Percentiles rank a stretch among this genome's conserved stretches.
Evolutionary conservation across 371 early-diverging fungal genomes (phyloP).

Genomic region (Mortierella sp.): DNA sequence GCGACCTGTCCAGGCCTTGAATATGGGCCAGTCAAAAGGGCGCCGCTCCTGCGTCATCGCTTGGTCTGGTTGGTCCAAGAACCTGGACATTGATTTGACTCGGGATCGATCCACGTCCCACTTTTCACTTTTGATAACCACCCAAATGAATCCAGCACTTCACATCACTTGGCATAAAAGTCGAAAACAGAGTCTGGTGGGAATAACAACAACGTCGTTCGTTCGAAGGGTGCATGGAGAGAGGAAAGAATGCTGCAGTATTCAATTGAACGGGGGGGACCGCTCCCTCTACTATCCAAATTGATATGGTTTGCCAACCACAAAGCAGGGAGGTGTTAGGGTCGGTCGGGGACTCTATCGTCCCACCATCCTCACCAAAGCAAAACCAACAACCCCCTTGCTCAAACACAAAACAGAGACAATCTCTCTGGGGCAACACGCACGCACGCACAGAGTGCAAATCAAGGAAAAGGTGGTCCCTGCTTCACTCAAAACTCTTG

Average conservation of each 20-base stretch:
- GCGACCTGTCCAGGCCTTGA: background rate
- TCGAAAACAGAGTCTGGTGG: background rate
- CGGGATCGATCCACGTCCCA: conserved; percentile 4
- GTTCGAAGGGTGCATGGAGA: background rate
- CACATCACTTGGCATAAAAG: background rate
- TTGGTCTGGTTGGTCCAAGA: conserved; percentile 7
- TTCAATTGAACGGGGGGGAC: background rate
- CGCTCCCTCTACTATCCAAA: background rate
- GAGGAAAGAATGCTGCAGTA: background rate
- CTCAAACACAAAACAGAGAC: background rate
- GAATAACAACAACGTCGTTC: background rate
- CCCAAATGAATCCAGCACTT: background rate
- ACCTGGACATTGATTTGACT: background rate
- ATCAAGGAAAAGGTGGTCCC: background rate
- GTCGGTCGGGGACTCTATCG: background rate
- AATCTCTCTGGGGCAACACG: background rate
- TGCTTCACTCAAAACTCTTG: background rate
- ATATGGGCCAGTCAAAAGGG: conserved; percentile 7
- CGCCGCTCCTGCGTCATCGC: conserved; percentile 13
- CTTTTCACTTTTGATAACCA: conserved; percentile 10
- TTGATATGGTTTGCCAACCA: background rate
- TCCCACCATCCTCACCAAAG: background rate
- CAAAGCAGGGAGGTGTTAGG: conserved; percentile 7
- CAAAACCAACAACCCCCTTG: conserved; percentile 17
- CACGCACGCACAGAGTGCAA: background rate